Conservation (phyloP, 768 basidiomycete species). For the Neoboletus subvelutipes region DNA sequence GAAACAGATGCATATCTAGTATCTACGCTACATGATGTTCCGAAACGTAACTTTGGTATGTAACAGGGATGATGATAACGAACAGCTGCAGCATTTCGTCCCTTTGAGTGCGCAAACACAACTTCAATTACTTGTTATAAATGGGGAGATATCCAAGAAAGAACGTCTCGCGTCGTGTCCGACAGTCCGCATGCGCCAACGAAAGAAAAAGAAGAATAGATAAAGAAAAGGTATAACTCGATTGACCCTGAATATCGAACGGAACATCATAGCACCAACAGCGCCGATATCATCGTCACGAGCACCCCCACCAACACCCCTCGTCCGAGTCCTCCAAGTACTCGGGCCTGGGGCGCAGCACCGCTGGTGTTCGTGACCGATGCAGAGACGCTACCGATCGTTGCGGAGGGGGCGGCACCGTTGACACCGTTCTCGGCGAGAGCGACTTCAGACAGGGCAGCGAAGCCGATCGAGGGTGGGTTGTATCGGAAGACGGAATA, state of each 20-base stretch:
- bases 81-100: neutral
- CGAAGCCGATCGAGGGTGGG: conserved; percentile 53
- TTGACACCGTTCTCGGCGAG: conserved; percentile 30
- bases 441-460: conserved; percentile 37
- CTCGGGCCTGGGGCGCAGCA: neutral
- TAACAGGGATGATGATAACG: neutral
- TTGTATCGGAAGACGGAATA: conserved; percentile 54
- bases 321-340: neutral
- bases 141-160: neutral
- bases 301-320: neutral
- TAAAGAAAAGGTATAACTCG: neutral
- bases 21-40: conserved; percentile 5
- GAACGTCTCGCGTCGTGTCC: neutral
- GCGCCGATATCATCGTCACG: neutral
- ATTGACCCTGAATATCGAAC: neutral
- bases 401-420: conserved; percentile 48
- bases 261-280: conserved; percentile 5
- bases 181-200: neutral
- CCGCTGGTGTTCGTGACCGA: conserved; percentile 37
- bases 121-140: neutral
- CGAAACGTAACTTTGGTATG: no score
- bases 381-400: conserved; percentile 53
- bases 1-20: neutral
- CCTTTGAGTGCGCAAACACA: neutral
- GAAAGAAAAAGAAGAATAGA: neutral